Percentiles rank a stretch among this genome's conserved stretches.
phyloP scores from a whole-genome alignment of 2,329 filamentous ascomycete genomes.

The Tetracladium maxilliforme region DNA sequence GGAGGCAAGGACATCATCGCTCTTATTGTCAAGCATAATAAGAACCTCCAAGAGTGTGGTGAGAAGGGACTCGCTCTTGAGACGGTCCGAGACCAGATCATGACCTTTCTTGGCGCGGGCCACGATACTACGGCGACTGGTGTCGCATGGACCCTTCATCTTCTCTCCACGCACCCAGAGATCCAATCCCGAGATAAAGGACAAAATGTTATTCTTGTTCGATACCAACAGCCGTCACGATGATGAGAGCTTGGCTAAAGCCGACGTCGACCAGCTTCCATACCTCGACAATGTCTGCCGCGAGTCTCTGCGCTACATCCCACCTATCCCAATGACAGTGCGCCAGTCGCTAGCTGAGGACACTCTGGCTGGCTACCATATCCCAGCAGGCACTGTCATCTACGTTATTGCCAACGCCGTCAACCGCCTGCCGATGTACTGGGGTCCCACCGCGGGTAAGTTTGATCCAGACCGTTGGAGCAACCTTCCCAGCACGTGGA shows the following conservation, averaged over 20 bases:
- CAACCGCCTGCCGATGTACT: constrained; percentile 22
- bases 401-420: constrained; percentile 25
- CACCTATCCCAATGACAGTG: constrained; percentile 29
- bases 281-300: constrained; percentile 29
- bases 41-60: constrained; percentile 20
- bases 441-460: constrained; percentile 21
- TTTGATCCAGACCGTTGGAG: constrained; percentile 28
- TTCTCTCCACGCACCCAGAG: constrained; percentile 21
- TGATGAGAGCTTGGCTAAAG: constrained; percentile 11
- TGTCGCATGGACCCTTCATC: constrained; percentile 24
- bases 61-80: constrained; percentile 20
- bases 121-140: constrained; percentile 28
- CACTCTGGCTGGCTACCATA: constrained; percentile 19
- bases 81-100: constrained; percentile 20
- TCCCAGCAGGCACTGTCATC: constrained; percentile 25
- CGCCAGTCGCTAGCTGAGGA: constrained; percentile 23
- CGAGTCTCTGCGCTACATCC: constrained; percentile 28
- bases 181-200: constrained; percentile 22
- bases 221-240: constrained; percentile 15
- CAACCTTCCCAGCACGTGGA: constrained; percentile 18
- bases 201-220: constrained; percentile 21
- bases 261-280: constrained; percentile 22
- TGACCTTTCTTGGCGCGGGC: constrained; percentile 24
- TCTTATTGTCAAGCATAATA: constrained; percentile 24
- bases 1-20: constrained; percentile 20